These are phyloP conservation scores for Malassezia pachydermatis DNA, from an alignment of 1,284 basidiomycete genomes.

Conservation along the genomic window DNA sequence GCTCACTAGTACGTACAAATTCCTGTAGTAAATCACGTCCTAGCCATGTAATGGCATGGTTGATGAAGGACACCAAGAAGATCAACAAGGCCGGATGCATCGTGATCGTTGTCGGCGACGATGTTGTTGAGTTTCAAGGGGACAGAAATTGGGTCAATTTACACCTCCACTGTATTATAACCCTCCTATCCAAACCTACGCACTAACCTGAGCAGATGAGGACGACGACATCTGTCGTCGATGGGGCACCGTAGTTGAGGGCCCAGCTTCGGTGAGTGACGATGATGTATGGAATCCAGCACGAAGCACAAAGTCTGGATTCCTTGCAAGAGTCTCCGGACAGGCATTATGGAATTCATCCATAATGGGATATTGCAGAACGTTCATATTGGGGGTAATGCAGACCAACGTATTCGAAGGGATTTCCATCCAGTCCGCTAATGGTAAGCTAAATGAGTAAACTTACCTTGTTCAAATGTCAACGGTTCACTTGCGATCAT, in stretches of 20 bases:
- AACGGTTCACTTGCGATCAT: slow-evolving; percentile 56
- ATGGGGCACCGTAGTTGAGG: neutral
- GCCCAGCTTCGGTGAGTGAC: neutral
- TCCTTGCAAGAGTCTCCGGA: neutral
- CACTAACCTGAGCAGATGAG: no score
- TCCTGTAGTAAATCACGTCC: slow-evolving; percentile 12
- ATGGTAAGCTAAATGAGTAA: slow-evolving; percentile 18
- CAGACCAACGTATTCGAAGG: slow-evolving; percentile 76
- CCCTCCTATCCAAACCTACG: no score
- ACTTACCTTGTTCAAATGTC: slow-evolving; percentile 61
- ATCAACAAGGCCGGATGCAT: slow-evolving; percentile 18
- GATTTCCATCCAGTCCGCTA: slow-evolving; percentile 92
- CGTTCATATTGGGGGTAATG: slow-evolving; percentile 58
- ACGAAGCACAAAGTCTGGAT: slow-evolving; percentile 12
- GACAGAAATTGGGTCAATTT: no score
- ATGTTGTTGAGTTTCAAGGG: no score
- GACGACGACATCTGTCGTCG: no score
- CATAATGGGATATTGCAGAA: slow-evolving; percentile 82
- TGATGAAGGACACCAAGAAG: slow-evolving; percentile 18
- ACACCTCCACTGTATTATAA: no score
- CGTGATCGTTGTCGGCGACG: no score
- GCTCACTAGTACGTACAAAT: slow-evolving; percentile 7
- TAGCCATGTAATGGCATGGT: slow-evolving; percentile 17
- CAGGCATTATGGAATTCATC: slow-evolving; percentile 57
- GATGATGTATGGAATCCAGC: slow-evolving; percentile 8